Evolutionary conservation across 352 stramenopile species (phyloP).

Genomic region (Elongisporangium anandrum): DNA sequence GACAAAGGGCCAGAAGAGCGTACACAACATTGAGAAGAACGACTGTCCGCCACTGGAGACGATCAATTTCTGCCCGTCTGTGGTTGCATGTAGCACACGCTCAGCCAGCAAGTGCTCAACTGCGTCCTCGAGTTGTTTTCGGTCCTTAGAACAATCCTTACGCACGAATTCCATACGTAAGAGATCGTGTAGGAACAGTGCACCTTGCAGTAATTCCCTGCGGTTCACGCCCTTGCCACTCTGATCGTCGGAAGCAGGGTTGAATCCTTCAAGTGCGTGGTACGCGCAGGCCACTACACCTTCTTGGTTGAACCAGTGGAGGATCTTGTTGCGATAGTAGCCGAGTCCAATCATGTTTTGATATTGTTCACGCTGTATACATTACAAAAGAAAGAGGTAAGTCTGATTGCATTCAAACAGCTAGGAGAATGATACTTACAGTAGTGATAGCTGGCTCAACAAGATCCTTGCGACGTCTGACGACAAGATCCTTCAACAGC

Average conservation of each 20-base stretch:
- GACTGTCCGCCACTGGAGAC: conserved; percentile 16
- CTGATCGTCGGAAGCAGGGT: conserved; percentile 5
- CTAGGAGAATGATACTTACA: conserved; percentile 24
- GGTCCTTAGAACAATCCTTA: conserved; percentile 50
- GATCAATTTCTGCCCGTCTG: conserved; percentile 4
- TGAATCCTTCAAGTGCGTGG: conserved; percentile 54
- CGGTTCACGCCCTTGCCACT: conserved; percentile 25
- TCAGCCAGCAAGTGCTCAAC: conserved; percentile 34
- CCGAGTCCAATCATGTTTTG: conserved; percentile 83
- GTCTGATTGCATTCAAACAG: too few relatives aligned
- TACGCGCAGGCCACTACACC: conserved; percentile 75
- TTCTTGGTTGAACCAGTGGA: conserved; percentile 84
- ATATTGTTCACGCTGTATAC: conserved; percentile 64
- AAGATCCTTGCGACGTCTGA: conserved; percentile 68
- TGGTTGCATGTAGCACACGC: conserved; percentile 25
- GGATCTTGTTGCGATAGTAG: conserved; percentile 86
- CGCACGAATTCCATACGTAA: conserved; percentile 78
- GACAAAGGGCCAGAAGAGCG: conserved; percentile 83
- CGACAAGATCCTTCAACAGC: conserved; percentile 64
- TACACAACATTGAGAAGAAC: conserved; percentile 68
- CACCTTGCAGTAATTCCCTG: conserved; percentile 50
- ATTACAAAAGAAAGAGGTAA: not conserved
- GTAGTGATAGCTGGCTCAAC: conserved; percentile 73
- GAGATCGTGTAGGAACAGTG: conserved; percentile 74
- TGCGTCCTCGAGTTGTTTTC: conserved; percentile 30